Evolutionary conservation across 2,329 filamentous ascomycete genomes (phyloP).

Genomic region (Fusarium redolens): DNA sequence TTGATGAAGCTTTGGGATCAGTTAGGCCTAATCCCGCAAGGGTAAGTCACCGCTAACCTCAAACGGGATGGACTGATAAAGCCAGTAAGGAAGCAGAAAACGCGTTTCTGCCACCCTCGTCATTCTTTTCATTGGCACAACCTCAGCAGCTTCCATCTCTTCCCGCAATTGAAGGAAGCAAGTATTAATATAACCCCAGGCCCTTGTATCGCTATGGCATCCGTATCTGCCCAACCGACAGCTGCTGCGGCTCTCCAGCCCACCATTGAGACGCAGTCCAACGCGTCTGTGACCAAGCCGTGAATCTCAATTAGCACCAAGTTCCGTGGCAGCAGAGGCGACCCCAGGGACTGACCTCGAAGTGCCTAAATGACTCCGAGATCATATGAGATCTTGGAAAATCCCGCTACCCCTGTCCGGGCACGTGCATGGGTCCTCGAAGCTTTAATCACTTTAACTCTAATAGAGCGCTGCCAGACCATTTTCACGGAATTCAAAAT

Average conservation of each 20-base stretch:
- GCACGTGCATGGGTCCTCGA: not conserved
- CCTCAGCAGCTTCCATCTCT: not conserved
- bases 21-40: too few species aligned
- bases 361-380: not conserved
- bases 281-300: not conserved
- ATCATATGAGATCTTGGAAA: not conserved
- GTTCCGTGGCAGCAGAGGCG: rapidly evolving
- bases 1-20: too few species aligned
- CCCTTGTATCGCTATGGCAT: not conserved
- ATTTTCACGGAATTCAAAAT: not conserved
- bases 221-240: not conserved
- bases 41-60: too few species aligned
- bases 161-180: not conserved
- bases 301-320: not conserved
- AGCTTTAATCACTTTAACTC: not conserved
- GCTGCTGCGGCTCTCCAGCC: too few species aligned
- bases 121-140: too few species aligned
- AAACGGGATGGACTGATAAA: not conserved
- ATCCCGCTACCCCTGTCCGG: not conserved
- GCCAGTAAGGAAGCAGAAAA: not conserved
- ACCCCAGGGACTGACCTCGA: not conserved
- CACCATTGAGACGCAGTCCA: not conserved
- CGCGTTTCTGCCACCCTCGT: not conserved
- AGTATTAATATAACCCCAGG: rapidly evolving
- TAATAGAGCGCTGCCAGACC: rapidly evolving